Evolutionary conservation across 805 yeast genomes (phyloP), one percentile per base, ranked within the genome.

Genomic region (Zygosaccharomyces lentus): DNA sequence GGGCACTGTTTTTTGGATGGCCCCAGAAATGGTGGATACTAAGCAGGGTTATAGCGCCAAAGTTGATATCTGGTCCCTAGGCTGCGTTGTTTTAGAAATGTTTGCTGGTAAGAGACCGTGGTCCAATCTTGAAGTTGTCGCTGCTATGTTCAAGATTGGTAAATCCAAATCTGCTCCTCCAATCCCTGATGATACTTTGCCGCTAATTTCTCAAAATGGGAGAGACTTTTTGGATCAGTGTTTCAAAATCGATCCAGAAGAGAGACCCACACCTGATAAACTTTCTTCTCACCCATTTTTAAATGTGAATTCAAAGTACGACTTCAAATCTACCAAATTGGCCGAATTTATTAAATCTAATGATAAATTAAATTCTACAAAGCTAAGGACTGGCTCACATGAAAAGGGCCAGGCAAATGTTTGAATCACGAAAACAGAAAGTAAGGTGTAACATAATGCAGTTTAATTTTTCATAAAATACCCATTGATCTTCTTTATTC

Each of bases 1-100:
- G 66, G 99, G 99, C 19, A 90, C 99, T 0, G 88, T 95, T 1
- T 93, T 90, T 65, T 93, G 99, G 99, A 93, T 93, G 99, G 99
- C 99, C 1, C 99, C 99, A 0, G 99, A 93, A 62, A 96, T 95
- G 53, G 89, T 93, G 41, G 91, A 89, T 62, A 88, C 87, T 48
- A 82, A 82, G 53, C 93, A 84, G 62, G 99, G 99, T 0, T 93
- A 93, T 64, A 87, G 95, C 70, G 99, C 99, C 16, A 93, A 93
- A 67, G 89, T 93, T 19, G 99, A 93, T 66, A 90, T 93, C 32
- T 93, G 99, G 99, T 90, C 98, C 0, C 66, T 91, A 19, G 99
- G 99, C 1, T 93, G 99, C 71, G 96, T 93, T 37, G 95, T 93
- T 21, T 65, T 93, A 43, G 99, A 93, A 65, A 93, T 93, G 98